Conservation (phyloP, 495 filamentous ascomycete genomes). For the Hypoxylon crocopeplum region DNA sequence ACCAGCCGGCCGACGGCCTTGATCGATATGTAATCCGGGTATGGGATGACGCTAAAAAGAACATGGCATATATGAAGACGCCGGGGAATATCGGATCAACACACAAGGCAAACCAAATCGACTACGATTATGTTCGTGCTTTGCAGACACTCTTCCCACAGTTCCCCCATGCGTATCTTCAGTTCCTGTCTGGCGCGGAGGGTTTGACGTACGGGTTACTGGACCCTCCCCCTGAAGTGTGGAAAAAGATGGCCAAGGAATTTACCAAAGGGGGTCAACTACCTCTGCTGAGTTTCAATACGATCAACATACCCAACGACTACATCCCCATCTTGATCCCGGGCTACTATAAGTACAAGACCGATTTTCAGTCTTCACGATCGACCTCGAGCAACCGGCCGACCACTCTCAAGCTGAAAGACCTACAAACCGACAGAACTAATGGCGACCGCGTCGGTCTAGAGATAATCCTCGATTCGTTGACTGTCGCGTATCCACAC, state of each 20-base stretch:
- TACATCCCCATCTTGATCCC: constrained; percentile 25
- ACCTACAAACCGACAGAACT: not conserved
- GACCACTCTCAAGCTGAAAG: not conserved
- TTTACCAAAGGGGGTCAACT: not conserved
- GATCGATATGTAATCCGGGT: constrained; percentile 26
- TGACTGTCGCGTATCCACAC: not conserved
- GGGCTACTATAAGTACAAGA: constrained; percentile 10
- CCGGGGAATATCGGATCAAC: not conserved
- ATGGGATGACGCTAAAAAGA: constrained; percentile 1
- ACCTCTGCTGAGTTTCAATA: constrained; percentile 4
- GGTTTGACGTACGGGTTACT: constrained; percentile 20
- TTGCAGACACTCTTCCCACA: constrained; percentile 14
- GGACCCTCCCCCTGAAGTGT: constrained; percentile 26
- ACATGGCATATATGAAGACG: constrained; percentile 36
- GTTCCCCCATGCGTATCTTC: constrained; percentile 17
- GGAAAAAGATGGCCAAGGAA: constrained; percentile 1
- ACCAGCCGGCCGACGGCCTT: constrained; percentile 3
- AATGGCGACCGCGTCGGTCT: not conserved
- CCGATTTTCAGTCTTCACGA: constrained; percentile 3
- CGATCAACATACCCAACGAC: not conserved
- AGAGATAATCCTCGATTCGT: not conserved
- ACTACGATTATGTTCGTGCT: constrained; percentile 20
- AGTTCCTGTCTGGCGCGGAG: not conserved
- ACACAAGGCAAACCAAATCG: constrained; percentile 29
- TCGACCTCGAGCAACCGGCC: not conserved